These are phyloP conservation scores for Lecanicillium sp. DNA, from an alignment of 2,329 filamentous ascomycete genomes.

Conservation along the genomic window DNA sequence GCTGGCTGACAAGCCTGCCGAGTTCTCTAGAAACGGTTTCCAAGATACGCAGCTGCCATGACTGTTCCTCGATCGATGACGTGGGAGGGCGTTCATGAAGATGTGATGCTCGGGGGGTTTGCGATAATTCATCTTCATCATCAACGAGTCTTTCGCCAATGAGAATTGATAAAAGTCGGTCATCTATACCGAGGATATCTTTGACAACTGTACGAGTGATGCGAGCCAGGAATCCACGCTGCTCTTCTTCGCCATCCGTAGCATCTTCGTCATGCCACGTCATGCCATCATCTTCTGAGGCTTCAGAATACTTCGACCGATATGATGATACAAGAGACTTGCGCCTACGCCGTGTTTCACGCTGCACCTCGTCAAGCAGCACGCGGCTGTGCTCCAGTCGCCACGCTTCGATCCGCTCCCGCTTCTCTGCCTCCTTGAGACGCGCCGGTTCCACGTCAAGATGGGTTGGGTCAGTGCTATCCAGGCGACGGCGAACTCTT, in stretches of 20 bases:
- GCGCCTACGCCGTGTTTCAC: conserved; percentile 65
- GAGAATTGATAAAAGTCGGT: conserved; percentile 73
- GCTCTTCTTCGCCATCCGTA: conserved; percentile 35
- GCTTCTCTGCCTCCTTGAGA: conserved; percentile 62
- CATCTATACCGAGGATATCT: conserved; percentile 86
- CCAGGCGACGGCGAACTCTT: conserved; percentile 46
- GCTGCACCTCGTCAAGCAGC: conserved; percentile 80
- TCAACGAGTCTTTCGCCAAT: conserved; percentile 69
- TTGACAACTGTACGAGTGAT: conserved; percentile 81
- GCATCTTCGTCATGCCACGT: conserved; percentile 47
- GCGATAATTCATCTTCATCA: conserved; percentile 36
- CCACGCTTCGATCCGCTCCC: conserved; percentile 84
- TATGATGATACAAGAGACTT: conserved; percentile 46
- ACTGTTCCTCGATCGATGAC: conserved; percentile 25
- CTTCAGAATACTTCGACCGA: conserved; percentile 18
- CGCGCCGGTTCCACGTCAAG: conserved; percentile 44
- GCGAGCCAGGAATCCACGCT: conserved; percentile 67
- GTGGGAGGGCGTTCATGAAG: conserved; percentile 21
- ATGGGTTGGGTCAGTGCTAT: conserved; percentile 43
- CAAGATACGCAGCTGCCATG: conserved; percentile 71
- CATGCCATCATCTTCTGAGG: conserved; percentile 28
- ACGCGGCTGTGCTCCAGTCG: conserved; percentile 81
- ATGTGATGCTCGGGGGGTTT: conserved; percentile 37
- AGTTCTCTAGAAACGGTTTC: conserved; percentile 83
- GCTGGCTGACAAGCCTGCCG: conserved; percentile 70